Evolutionary conservation across 495 filamentous ascomycete species (phyloP), one percentile per base, ranked within the genome.

Genomic region (Eremomyces bilateralis): DNA sequence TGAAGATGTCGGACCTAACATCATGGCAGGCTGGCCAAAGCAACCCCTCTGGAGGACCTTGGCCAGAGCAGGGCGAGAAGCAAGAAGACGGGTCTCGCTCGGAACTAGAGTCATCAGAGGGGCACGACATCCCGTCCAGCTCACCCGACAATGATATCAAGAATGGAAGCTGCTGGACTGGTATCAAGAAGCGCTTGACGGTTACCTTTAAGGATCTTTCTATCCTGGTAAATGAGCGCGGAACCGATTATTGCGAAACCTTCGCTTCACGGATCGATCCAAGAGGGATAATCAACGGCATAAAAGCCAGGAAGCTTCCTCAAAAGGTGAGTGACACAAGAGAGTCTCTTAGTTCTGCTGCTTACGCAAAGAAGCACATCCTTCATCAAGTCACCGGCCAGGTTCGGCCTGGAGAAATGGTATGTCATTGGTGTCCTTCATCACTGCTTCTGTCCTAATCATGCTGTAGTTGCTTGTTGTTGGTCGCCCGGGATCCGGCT

Each of bases 401-500:
- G 13, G 13, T 28, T 8, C 13, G 24, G 8, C 24, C 24, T 28
- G 24, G 24, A 8, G 24, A 28, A 28, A 28, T 28, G 24, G 24
- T 28, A 13, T 8, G 24, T 32, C 46, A 73, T 64, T 20, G 81
- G 81, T n/a, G 62, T 75, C 5, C 69, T 88, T 8, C 62, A 70
- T 0, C 76, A 80, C 47, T 78, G 80, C 33, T 70, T 76, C 24
- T 28, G 8, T 8, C 8, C 24, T 28, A n/a, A 28, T n/a, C 48
- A 44, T 43, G 21, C 29, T 21, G 59, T 82, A 84, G 71, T 75
- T 88, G 68, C 61, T 90, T 5, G 80, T 91, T 5, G 60, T 88
- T 0, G 81, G 81, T 1, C 61, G 76, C 16, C 81, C 81, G 0
- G 81, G 81, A 4, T 66, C 73, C 13, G 81, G 81, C 4, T 88